Evolutionary conservation across 768 basidiomycete genomes (phyloP), one percentile per base, ranked within the genome.

Genomic region (Psilocybe cubensis): DNA sequence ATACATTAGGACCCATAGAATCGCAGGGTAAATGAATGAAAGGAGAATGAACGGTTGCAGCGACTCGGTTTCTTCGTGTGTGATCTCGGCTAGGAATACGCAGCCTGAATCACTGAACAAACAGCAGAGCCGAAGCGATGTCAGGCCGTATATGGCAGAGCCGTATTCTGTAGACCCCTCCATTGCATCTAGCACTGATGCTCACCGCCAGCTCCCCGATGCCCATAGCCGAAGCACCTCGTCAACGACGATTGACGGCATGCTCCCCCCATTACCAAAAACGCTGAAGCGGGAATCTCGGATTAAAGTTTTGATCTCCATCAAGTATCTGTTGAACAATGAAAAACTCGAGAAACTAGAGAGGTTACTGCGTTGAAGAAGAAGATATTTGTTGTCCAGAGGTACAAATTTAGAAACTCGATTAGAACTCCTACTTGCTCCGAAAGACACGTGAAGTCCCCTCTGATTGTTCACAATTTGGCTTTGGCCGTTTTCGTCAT

Each of bases 1-100:
- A 46, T 46, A 12, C 25, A 46, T 24, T 27, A 46, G 45, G 45
- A 46, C 45, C 45, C 45, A 24, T 25, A 28, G 41, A n/a, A 25
- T 46, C 4, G n/a, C 45, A 46, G 24, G 25, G 45, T 46, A 46
- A 46, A 46, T 46, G 45, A 46, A 46, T 46, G 18, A 46, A 46
- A 46, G 45, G 45, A 27, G 45, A 46, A 46, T 24, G 45, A 46
- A 46, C 17, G 45, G 45, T 14, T 24, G 23, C 23, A 46, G 24
- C 8, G 45, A 12, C 20, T 46, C 24, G 11, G 23, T 23, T 46
- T 28, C 25, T 46, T 24, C 45, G 17, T 46, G 45, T 46, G 23
- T 25, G 45, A 46, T 25, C 45, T 21, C 45, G 45, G 45, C 25
- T 24, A 46, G 45, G 9, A 11, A 11, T 17, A 46, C 31, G 31